Evolutionary conservation across 208 protist genomes (phyloP), one percentile per base, ranked within the genome.

Genomic region (Wallacemonas sp.): DNA sequence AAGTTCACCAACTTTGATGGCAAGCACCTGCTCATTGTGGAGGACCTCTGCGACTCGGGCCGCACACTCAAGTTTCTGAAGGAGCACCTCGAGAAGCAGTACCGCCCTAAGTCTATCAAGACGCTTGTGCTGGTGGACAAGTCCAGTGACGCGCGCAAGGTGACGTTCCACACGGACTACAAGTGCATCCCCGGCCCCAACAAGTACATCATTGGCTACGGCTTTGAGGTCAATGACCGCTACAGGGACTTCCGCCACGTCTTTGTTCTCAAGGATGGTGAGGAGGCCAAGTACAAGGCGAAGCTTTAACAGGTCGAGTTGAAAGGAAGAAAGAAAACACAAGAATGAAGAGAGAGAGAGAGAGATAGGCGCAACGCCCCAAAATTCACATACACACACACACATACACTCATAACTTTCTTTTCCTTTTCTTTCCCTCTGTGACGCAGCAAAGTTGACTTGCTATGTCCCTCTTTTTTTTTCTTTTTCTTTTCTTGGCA

Each of bases 181-280:
- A 61, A 49, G n/a, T 92, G 88, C 57, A 39, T 96, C 26, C 50
- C 31, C 0, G 86, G 72, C 18, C 87, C 90, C 1, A 85, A 96
- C 48, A 45, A 82, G 61, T 97, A 92, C 67, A 91, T 97, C 29
- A 74, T 97, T 52, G 94, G 94, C 50, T 97, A 97, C 68, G 94
- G 94, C 20, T 92, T 97, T 63, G 94, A 97, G 72, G 91, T 94
- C 45, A 93, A 94, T 63, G 91, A 96, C 45, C 75, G 85, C 10
- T 96, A 94, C 52, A 72, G 94, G 31, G 73, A 82, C 57, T 72
- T 94, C 26, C 79, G 89, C 7, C 85, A 96, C 74, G 81, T 97
- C 28, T 90, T 95, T 48, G 74, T 73, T 3, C 72, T 96, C 33
- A 91, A 86, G 54, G 76, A 84, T 33, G 77, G 74, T 23, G 83